These are phyloP conservation scores for Abelmoschus esculentus DNA, from an alignment of 345 rosid species.

Conservation along the genomic window DNA sequence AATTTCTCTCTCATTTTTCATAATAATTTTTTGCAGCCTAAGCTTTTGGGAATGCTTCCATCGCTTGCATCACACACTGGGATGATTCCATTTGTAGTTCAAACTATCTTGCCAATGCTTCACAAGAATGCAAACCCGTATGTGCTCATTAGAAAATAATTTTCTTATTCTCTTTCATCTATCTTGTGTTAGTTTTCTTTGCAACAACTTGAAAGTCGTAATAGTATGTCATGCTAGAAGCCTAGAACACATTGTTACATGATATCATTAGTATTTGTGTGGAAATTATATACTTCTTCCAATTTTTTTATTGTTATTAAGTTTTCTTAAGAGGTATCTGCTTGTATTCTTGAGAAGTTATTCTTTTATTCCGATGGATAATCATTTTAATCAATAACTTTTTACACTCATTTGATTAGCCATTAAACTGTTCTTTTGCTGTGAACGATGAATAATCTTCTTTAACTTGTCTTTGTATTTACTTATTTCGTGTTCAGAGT, in stretches of 20 bases:
- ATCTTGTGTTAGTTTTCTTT: not conserved
- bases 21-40: slow-evolving; percentile 41
- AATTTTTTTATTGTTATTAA: not conserved
- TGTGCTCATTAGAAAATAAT: slow-evolving; percentile 23
- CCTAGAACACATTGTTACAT: not conserved
- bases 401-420: not conserved
- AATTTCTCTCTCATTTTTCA: not conserved
- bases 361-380: not conserved
- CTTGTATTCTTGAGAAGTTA: slow-evolving; percentile 1
- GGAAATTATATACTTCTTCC: not conserved
- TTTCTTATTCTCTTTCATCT: slow-evolving; percentile 2
- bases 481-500: slow-evolving; percentile 48
- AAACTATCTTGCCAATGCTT: slow-evolving; percentile 77
- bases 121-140: slow-evolving; percentile 60
- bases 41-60: slow-evolving; percentile 77
- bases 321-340: not conserved
- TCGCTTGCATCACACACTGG: slow-evolving; percentile 72
- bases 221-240: not conserved
- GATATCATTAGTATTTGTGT: not conserved
- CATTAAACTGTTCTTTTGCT: not conserved
- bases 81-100: slow-evolving; percentile 82
- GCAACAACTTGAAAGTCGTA: not conserved
- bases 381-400: not conserved
- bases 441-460: not conserved
- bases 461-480: slow-evolving; percentile 9